These are phyloP conservation scores for Selenicereus undatus DNA, from an alignment of 148 eudicot species.

Conservation along the genomic window DNA sequence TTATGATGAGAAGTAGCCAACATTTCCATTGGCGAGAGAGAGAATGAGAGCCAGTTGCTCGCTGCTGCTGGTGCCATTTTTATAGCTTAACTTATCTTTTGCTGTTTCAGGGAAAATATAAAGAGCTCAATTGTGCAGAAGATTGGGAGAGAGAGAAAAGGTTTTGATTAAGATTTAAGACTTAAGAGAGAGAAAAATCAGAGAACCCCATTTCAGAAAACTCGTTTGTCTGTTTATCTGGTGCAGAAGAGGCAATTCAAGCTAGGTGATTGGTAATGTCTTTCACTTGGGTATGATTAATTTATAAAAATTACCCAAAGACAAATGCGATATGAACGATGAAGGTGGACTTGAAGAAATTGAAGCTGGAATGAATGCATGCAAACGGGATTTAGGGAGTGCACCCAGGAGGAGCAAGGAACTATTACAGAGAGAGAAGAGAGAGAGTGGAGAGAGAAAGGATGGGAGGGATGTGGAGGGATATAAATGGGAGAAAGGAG, in stretches of 20 bases:
- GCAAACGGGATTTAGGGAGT: neutral
- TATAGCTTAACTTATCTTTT: neutral
- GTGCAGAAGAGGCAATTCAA: neutral
- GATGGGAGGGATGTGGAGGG: constrained; percentile 4
- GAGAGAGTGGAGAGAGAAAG: neutral
- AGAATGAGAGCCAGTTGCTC: constrained; percentile 54
- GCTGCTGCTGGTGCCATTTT: constrained; percentile 51
- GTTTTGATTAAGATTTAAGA: too few species aligned
- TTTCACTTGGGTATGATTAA: neutral
- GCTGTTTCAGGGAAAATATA: too few species aligned
- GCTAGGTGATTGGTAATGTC: neutral
- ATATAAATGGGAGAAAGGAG: constrained; percentile 14
- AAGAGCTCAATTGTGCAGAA: neutral
- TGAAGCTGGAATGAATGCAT: constrained; percentile 2
- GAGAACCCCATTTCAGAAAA: neutral
- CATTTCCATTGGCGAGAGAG: constrained; percentile 55
- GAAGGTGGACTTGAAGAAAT: neutral
- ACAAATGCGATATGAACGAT: constrained; percentile 11
- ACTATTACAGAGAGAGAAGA: neutral
- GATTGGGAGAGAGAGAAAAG: neutral
- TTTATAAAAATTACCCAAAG: too few species aligned
- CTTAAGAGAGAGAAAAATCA: neutral
- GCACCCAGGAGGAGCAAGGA: neutral
- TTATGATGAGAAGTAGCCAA: constrained; percentile 31
- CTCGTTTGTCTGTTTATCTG: neutral